Evolutionary conservation across 495 filamentous ascomycete species (phyloP), one percentile per base, ranked within the genome.

Genomic region (Glonium stellatum): DNA sequence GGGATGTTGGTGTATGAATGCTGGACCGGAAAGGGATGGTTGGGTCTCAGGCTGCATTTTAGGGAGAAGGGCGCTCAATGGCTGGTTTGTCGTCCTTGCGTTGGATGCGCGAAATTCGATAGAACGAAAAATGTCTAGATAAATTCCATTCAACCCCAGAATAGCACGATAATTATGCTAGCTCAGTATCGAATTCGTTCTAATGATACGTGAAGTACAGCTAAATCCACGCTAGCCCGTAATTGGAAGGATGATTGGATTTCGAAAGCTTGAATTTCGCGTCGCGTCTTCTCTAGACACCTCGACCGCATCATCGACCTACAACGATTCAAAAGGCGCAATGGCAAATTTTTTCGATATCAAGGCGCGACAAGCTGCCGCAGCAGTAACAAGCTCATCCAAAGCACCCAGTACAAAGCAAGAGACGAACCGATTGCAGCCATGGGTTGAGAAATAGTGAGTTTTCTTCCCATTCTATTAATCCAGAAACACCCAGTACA

Each of bases 381-480:
- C 82, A 23, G 84, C 85, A 22, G 72, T 79, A 60, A 74, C 78
- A 72, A 72, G 71, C 69, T 72, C 77, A 9, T 77, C 79, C 61
- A 84, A 80, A 73, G 71, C 75, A 65, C 80, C 79, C 64, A 71
- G 72, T 57, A 79, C 80, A 64, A 89, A 86, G 68, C 83, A 89
- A 61, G 80, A 75, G 44, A 13, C 53, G 21, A 77, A 75, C 36
- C 80, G 83, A 62, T 76, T 85, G 36, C 92, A 97, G 68, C 93
- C 93, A 61, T 99, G 93, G 93, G 92, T 97, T 55, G 95, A 97
- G 78, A 99, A 99, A 89, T 98, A 98, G 95, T 97, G 82, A 61
- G 84, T 69, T 15, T 48, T 22, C 44, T 48, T 48, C 44, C 3
- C 1, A 46, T 46, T 3, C 41, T 46, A 15, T 2, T 2, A n/a